phyloP scores from a whole-genome alignment of 225 moss, liverwort and hornwort genomes.

The Takakia lepidozioides region DNA sequence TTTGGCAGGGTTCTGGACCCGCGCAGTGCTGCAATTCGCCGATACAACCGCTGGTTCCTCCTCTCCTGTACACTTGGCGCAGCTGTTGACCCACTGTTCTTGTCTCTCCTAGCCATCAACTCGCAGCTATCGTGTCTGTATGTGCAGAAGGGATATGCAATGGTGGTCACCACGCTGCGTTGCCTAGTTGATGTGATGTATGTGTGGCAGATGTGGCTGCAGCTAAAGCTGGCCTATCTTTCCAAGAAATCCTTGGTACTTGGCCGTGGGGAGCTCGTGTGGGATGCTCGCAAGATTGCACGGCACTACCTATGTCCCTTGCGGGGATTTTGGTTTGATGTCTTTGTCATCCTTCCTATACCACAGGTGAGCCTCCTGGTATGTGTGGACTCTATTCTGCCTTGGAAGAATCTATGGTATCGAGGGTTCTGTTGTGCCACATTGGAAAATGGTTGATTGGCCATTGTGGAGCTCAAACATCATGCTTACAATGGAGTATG shows the following conservation, averaged over 20 bases:
- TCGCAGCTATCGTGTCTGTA: slow-evolving; percentile 52
- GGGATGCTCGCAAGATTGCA: slow-evolving; percentile 69
- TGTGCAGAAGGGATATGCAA: slow-evolving; percentile 37
- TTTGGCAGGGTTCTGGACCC: slow-evolving; percentile 80
- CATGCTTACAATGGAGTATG: no score
- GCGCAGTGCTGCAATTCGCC: slow-evolving; percentile 40
- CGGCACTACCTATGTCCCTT: slow-evolving; percentile 56
- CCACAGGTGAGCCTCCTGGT: no score
- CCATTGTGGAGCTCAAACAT: background rate
- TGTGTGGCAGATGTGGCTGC: slow-evolving; percentile 73
- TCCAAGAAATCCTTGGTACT: slow-evolving; percentile 58
- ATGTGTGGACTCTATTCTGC: no score
- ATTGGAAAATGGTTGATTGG: background rate
- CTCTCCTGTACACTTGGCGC: slow-evolving; percentile 56
- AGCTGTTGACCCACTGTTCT: slow-evolving; percentile 73
- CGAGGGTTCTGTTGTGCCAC: background rate
- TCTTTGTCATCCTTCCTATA: slow-evolving; percentile 72
- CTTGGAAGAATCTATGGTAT: slow-evolving; percentile 3
- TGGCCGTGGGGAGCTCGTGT: slow-evolving; percentile 72
- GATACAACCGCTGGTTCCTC: slow-evolving; percentile 54
- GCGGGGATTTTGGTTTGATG: slow-evolving; percentile 58
- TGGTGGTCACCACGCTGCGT: slow-evolving; percentile 32
- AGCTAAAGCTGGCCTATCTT: slow-evolving; percentile 63
- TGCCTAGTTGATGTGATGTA: slow-evolving; percentile 50
- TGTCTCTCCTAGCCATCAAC: slow-evolving; percentile 52